A percentile compares a stretch with the other conserved stretches of the same genome.
phyloP scores from a whole-genome alignment of 306 rosid genomes.

The Quercus agrifolia region DNA sequence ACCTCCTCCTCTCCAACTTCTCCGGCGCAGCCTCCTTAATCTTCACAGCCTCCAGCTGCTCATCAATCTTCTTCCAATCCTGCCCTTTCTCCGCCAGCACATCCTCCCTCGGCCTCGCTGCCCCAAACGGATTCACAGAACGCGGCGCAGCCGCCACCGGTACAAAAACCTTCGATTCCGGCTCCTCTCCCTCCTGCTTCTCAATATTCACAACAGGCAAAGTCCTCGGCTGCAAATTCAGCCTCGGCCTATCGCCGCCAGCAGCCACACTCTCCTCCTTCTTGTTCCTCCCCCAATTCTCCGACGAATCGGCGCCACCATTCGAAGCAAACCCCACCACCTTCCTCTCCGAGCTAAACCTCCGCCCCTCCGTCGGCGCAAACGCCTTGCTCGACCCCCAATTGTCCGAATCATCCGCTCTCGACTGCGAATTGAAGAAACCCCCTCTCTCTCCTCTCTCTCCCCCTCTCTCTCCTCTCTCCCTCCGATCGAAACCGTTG shows the following conservation, averaged over 20 bases:
- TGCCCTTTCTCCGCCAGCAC: constrained; percentile 90
- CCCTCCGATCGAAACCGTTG: constrained; percentile 57
- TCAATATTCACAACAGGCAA: constrained; percentile 39
- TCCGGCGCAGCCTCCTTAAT: constrained; percentile 47
- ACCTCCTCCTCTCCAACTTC: constrained; percentile 43
- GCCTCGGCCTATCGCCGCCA: constrained; percentile 61
- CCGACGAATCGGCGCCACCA: constrained; percentile 64
- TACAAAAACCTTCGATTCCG: constrained; percentile 20
- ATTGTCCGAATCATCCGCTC: constrained; percentile 83
- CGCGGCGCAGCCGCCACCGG: constrained; percentile 34
- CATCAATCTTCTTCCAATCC: constrained; percentile 91
- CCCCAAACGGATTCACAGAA: constrained; percentile 73
- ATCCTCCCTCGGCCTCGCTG: constrained; percentile 92
- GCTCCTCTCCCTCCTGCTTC: constrained; percentile 36
- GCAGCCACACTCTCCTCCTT: constrained; percentile 30
- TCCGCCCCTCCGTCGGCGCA: constrained; percentile 52
- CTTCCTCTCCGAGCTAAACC: constrained; percentile 57
- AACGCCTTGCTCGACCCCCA: constrained; percentile 76
- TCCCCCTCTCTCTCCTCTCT: constrained; percentile 36
- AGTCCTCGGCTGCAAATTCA: constrained; percentile 73
- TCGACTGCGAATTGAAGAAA: constrained; percentile 74
- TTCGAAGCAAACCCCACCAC: constrained; percentile 49
- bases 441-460: constrained; percentile 35
- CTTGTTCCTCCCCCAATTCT: constrained; percentile 55
- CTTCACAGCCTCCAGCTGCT: constrained; percentile 67